These are phyloP conservation scores for Camelina hispida DNA, from an alignment of 345 rosid genomes.

Conservation along the genomic window DNA sequence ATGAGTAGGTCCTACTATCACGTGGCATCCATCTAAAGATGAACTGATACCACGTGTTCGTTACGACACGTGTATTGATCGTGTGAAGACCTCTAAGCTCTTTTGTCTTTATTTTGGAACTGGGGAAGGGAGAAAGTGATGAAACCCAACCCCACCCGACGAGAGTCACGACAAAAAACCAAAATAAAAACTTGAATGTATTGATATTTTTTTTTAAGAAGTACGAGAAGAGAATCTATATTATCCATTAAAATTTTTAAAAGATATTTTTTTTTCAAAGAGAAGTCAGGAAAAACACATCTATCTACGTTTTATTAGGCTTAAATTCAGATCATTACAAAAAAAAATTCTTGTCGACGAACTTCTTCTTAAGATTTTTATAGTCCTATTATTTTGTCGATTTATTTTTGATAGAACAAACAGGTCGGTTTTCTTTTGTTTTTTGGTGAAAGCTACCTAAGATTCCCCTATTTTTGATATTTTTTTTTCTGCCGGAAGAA, in stretches of 20 bases:
- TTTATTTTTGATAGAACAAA: too few species aligned
- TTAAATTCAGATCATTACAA: neutral
- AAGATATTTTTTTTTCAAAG: neutral
- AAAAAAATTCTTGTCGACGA: neutral
- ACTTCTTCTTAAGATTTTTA: neutral
- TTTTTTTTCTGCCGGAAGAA: conserved; percentile 3
- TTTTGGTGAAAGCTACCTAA: conserved; percentile 7
- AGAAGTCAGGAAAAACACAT: neutral
- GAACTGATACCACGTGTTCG: conserved; percentile 4
- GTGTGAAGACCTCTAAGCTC: neutral
- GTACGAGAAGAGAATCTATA: neutral
- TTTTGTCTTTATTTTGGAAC: conserved; percentile 21
- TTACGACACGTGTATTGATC: conserved; percentile 27
- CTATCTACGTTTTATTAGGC: neutral
- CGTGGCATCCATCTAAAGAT: conserved; percentile 26
- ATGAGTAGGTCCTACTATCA: conserved; percentile 14
- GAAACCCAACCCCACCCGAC: conserved; percentile 15
- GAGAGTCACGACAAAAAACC: conserved; percentile 25
- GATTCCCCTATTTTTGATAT: conserved; percentile 23
- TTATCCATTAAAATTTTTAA: neutral
- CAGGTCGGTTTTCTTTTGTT: neutral
- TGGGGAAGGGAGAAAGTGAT: conserved; percentile 13
- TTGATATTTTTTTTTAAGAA: neutral
- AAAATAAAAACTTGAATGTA: neutral
- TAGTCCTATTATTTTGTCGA: too few species aligned